Base-by-base conservation (phyloP, 108 stramenopile species). In the Fistulifera solaris region DNA sequence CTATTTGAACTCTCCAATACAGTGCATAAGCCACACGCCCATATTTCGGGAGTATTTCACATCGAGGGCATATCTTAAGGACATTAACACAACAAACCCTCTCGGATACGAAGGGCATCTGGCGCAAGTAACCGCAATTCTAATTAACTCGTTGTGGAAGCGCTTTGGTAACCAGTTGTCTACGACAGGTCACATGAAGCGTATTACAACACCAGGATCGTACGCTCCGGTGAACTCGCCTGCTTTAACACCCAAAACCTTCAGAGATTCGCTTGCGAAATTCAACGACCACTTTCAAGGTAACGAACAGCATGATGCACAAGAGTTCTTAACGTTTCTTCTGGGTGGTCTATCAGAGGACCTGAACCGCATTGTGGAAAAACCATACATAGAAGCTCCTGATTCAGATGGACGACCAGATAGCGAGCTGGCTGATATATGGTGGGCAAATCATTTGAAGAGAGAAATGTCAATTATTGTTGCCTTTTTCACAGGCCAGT, bases 251-350 rank as follows among this genome's bases (percentile, higher is more conserved):
- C 97, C 97, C 1, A 86, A 82, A 53, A 81, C 83, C 23, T 96
- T 99, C 79, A 95, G 94, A 68, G 77, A 84, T 14, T 83, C 84
- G 2, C 67, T 99, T 24, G 92, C 83, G 39, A 85, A 86, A 62
- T 86, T 93, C 60, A 93, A 91, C 58, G 88, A 87, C 19, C 77
- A 85, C 47, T 99, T 98, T 58, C 66, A 87, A 8, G 96, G 96
- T 19, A 93, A 91, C 54, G 95, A 95, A 55, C 98, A 99, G 66
- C 96, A 99, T 55, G 98, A 99, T 73, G 90, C 93, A 23, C 96
- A 99, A 78, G 97, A 98, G 54, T 67, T 98, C 38, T 76, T 96
- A 18, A 72, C 85, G 1, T 93, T 90, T 55, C 48, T 95, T 39
- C 71, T 99, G 11, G 92, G 71, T 48, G 96, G 96, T 25, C 74